Base-by-base conservation (phyloP, 768 basidiomycete genomes). In the Collybia sordida region DNA sequence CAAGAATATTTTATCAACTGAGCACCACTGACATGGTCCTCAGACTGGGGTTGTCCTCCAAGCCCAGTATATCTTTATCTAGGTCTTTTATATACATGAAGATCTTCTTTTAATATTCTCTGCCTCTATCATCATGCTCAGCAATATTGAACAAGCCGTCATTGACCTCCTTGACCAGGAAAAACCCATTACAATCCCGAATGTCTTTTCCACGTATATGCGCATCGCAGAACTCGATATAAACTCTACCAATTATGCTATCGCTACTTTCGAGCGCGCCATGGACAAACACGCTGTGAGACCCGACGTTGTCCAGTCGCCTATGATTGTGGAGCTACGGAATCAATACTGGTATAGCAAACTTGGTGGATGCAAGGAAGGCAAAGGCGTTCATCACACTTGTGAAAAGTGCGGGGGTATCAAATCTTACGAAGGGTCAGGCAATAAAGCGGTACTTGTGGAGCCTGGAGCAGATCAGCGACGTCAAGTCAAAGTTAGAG, bases 341-440 rank as follows among this genome's bases (percentile, higher is more conserved):
- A 56, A 56, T 44, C 49, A 59, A 21, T 59, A 59, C 42, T 59
- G 57, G 57, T 59, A 56, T 38, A 47, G 35, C 1, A 59, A 56
- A 22, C 54, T 59, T n/a, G 57, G 54, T 23, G 57, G 57, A 4
- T 52, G 46, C 17, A 47, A 55, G 39, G 47, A 28, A 18, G 50
- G 43, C 1, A 49, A 42, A 4, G 57, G 52, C 28, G 37, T 47
- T 18, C 56, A 55, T 39, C 45, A 49, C 25, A 46, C 31, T 25
- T 59, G 57, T 40, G 57, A 53, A 34, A 45, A 45, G 8, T 59
- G 57, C 31, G 55, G 54, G 41, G 23, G 22, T 17, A 17, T 56
- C 43, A 49, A 18, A 17, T 41, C 53, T 6, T 31, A 47, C 3
- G 35, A 39, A 14, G 41, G 39, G 25, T 42, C 21, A 9, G 48